These are phyloP conservation scores for Astrothelium macrocarpum DNA, from an alignment of 495 filamentous ascomycete species.

Conservation along the genomic window DNA sequence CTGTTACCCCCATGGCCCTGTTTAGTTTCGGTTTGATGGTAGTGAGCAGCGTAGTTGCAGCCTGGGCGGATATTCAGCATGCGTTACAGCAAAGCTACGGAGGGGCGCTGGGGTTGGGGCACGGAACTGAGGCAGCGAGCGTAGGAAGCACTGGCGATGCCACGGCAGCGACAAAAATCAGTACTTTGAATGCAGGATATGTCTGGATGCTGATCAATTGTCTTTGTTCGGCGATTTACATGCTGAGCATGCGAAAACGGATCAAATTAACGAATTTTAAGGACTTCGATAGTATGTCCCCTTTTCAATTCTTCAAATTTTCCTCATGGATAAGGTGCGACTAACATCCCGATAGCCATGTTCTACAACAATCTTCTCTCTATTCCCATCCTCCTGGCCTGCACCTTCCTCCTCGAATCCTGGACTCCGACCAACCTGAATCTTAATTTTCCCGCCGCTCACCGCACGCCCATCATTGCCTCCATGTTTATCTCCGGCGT, in stretches of 20 bases:
- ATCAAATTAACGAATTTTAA: conserved; percentile 99
- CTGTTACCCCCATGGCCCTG: conserved; percentile 75
- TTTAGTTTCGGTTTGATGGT: conserved; percentile 99
- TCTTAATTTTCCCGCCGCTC: conserved; percentile 74
- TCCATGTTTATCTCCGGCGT: conserved; percentile 94
- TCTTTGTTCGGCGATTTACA: conserved; percentile 83
- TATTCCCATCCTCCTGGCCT: conserved; percentile 79
- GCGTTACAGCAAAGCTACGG: conserved; percentile 44
- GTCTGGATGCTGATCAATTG: conserved; percentile 98
- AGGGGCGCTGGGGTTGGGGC: neutral
- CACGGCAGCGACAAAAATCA: conserved; percentile 58
- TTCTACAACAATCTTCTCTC: conserved; percentile 99
- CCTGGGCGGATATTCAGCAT: conserved; percentile 95
- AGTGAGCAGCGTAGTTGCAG: conserved; percentile 84
- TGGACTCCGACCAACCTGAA: conserved; percentile 80
- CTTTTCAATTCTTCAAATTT: neutral
- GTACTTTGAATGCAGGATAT: conserved; percentile 90
- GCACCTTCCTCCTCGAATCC: conserved; percentile 77
- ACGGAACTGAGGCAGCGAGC: neutral
- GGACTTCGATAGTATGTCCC: conserved; percentile 89
- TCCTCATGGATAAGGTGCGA: conserved; percentile 4
- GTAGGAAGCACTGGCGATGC: conserved; percentile 4
- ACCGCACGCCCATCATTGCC: conserved; percentile 59
- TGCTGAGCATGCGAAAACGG: conserved; percentile 91
- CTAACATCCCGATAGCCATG: conserved; percentile 62